Conservation (phyloP, 208 protist species). For the Crithidia expoeki region DNA sequence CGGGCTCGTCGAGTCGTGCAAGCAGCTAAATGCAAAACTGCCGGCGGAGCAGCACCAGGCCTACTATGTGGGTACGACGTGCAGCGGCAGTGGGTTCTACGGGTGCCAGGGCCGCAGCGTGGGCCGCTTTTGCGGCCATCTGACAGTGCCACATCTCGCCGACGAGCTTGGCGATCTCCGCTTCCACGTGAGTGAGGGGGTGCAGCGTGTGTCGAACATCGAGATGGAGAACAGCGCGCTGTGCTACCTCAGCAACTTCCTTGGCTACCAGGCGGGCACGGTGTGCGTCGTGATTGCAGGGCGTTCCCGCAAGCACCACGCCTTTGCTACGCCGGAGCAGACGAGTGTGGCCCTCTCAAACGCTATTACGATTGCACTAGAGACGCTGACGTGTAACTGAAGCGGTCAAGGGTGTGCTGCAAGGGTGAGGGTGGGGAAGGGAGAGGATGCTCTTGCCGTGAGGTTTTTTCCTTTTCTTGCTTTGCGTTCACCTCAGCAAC, state of each 20-base stretch:
- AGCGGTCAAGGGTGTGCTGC: background rate
- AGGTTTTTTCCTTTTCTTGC: too few relatives aligned
- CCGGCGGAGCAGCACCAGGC: constrained; percentile 34
- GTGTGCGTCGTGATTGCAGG: constrained; percentile 68
- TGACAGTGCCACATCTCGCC: constrained; percentile 54
- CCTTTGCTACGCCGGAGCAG: constrained; percentile 59
- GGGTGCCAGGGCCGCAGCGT: constrained; percentile 76
- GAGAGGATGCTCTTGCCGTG: too few relatives aligned
- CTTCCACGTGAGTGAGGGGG: constrained; percentile 50
- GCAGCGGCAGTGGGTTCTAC: constrained; percentile 77
- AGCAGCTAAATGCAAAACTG: constrained; percentile 35
- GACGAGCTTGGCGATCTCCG: constrained; percentile 54
- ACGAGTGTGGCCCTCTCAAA: constrained; percentile 34
- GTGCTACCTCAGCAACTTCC: constrained; percentile 62
- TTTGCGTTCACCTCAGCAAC: too few relatives aligned
- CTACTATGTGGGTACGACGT: constrained; percentile 67
- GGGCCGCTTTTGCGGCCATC: constrained; percentile 54
- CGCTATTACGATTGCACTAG: constrained; percentile 57
- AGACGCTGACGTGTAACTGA: constrained; percentile 47
- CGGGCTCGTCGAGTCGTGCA: constrained; percentile 47
- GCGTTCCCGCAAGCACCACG: constrained; percentile 34
- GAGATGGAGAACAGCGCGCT: constrained; percentile 82
- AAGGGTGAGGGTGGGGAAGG: too few relatives aligned
- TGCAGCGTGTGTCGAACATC: constrained; percentile 65
- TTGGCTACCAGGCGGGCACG: constrained; percentile 72